Evolutionary conservation across 176 grass and related monocot species (phyloP).

Genomic region (Lolium perenne): DNA sequence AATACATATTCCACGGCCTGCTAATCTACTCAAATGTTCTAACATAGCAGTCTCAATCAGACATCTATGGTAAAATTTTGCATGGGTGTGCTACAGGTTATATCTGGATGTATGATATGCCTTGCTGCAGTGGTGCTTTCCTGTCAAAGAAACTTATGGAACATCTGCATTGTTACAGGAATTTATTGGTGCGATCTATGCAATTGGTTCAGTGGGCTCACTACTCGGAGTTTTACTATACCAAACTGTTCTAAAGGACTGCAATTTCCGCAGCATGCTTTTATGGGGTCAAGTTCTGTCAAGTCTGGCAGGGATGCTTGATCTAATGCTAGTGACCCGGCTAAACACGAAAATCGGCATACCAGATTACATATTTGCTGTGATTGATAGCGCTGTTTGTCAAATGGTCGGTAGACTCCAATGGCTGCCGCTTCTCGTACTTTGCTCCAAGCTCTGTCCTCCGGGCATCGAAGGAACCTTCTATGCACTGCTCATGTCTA

Average conservation of each 20-base stretch:
- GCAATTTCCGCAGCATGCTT: slow-evolving; percentile 65
- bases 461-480: slow-evolving; percentile 81
- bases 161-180: slow-evolving; percentile 54
- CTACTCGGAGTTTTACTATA: slow-evolving; percentile 80
- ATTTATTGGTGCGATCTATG: slow-evolving; percentile 73
- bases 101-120: neutral
- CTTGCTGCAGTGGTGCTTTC: neutral
- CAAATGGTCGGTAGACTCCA: slow-evolving; percentile 62
- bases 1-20: neutral
- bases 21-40: neutral
- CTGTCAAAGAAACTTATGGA: slow-evolving; percentile 7
- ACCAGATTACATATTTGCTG: slow-evolving; percentile 70
- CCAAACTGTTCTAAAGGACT: slow-evolving; percentile 70
- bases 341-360: slow-evolving; percentile 67
- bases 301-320: slow-evolving; percentile 75
- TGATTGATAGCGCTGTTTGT: slow-evolving; percentile 64
- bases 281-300: slow-evolving; percentile 79
- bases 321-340: slow-evolving; percentile 66
- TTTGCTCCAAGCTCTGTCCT: slow-evolving; percentile 84
- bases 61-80: neutral
- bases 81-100: neutral
- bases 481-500: slow-evolving; percentile 82
- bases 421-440: slow-evolving; percentile 85
- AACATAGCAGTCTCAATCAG: neutral
- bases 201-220: slow-evolving; percentile 78